Evolutionary conservation across 2,329 filamentous ascomycete species (phyloP).

Genomic region (Verticillium nubilum): DNA sequence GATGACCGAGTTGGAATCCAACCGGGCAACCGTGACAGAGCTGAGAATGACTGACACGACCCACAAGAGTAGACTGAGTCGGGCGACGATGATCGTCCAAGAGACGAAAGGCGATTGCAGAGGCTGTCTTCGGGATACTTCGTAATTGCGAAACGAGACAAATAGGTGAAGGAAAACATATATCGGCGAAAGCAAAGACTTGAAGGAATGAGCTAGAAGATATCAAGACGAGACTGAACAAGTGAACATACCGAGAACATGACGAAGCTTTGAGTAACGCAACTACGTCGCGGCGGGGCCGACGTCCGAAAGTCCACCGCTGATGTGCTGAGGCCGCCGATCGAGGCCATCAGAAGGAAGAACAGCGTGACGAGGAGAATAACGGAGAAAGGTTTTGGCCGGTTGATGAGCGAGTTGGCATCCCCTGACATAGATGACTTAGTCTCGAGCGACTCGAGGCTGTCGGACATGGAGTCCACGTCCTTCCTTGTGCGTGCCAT

Average conservation of each 20-base stretch:
- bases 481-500: not conserved
- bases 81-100: conserved; percentile 20
- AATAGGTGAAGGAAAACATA: conserved; percentile 24
- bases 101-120: conserved; percentile 24
- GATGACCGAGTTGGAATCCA: conserved; percentile 16
- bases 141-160: conserved; percentile 17
- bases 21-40: conserved; percentile 17
- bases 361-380: conserved; percentile 7
- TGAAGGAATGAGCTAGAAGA: not conserved
- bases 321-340: conserved; percentile 9
- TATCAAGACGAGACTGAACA: no score
- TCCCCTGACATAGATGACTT: conserved; percentile 12
- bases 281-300: conserved; percentile 5
- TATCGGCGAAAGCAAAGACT: conserved; percentile 22
- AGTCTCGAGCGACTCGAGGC: conserved; percentile 11
- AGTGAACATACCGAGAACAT: conserved; percentile 8
- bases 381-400: conserved; percentile 9
- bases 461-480: conserved; percentile 2
- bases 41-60: conserved; percentile 15
- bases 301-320: conserved; percentile 10
- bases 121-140: conserved; percentile 14
- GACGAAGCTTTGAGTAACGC: conserved; percentile 13
- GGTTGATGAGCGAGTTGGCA: conserved; percentile 9
- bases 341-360: conserved; percentile 8
- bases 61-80: conserved; percentile 22